phyloP scores from a whole-genome alignment of 2,329 filamentous ascomycete species.

The Elsinoe perseae region DNA sequence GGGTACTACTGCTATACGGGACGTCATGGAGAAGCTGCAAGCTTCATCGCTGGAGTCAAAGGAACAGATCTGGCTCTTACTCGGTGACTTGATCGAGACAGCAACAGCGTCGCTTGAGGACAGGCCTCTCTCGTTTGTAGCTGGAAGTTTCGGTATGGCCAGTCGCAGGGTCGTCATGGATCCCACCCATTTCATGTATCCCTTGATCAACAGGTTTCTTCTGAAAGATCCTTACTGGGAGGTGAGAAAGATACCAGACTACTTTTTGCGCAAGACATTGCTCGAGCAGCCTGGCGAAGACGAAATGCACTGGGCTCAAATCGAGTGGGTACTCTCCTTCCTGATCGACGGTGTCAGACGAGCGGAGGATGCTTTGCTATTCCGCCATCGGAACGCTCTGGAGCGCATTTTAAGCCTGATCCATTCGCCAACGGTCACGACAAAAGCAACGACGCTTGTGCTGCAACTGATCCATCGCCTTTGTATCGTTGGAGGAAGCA shows the following conservation, averaged over 20 bases:
- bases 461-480: conserved; percentile 56
- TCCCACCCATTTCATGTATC: conserved; percentile 74
- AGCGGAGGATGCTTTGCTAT: conserved; percentile 51
- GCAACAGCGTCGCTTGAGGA: conserved; percentile 39
- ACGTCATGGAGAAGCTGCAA: conserved; percentile 48
- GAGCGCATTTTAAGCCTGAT: conserved; percentile 67
- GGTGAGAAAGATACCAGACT: conserved; percentile 45
- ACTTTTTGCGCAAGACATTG: conserved; percentile 62
- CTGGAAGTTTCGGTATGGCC: conserved; percentile 66
- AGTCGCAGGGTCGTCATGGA: conserved; percentile 63
- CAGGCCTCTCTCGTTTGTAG: conserved; percentile 56
- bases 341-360: conserved; percentile 60
- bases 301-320: conserved; percentile 63
- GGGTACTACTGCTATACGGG: conserved; percentile 61
- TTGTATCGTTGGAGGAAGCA: conserved; percentile 63
- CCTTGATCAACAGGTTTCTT: conserved; percentile 78
- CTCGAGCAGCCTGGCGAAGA: conserved; percentile 66
- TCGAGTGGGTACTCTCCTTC: conserved; percentile 66
- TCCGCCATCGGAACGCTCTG: conserved; percentile 57
- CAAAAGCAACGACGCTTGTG: conserved; percentile 53
- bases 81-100: conserved; percentile 75
- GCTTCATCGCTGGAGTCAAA: conserved; percentile 67
- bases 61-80: conserved; percentile 68
- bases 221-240: conserved; percentile 72
- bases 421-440: conserved; percentile 55